Evolutionary conservation across 2,329 filamentous ascomycete species (phyloP).

Genomic region (Aspergillus brasiliensis): DNA sequence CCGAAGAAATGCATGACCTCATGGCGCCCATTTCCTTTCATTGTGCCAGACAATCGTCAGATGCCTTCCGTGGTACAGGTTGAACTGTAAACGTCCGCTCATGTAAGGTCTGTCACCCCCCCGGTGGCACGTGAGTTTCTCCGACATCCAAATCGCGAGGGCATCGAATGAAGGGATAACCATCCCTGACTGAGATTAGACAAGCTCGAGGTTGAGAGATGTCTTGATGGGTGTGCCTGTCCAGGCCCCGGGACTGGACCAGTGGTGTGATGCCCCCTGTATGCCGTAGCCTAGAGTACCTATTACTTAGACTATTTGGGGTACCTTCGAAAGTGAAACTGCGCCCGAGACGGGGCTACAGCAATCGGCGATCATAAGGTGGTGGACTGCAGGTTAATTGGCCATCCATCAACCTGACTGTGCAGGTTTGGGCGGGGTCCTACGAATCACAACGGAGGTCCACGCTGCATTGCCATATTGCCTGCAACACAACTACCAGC

Average conservation of each 20-base stretch:
- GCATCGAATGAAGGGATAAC: not conserved
- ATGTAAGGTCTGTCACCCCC: not conserved
- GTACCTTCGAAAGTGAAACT: not conserved
- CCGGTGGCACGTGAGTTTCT: not conserved
- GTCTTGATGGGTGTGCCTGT: not conserved
- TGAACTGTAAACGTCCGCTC: not conserved
- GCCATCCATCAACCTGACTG: not conserved
- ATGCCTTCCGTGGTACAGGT: not conserved
- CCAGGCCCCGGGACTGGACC: not conserved
- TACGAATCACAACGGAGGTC: not conserved
- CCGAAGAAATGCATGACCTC: not conserved
- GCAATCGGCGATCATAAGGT: not conserved
- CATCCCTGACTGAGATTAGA: not conserved
- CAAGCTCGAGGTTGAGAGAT: not conserved
- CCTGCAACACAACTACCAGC: not conserved
- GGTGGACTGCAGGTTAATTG: not conserved
- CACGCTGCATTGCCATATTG: not conserved
- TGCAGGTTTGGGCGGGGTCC: not conserved
- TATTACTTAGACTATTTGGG: not conserved
- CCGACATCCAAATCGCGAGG: not conserved
- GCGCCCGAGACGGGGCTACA: not conserved
- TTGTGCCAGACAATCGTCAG: not conserved
- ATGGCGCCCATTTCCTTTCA: slow-evolving; percentile 1
- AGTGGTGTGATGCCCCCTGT: not conserved
- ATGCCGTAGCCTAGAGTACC: not conserved